phyloP scores from a whole-genome alignment of 2,329 filamentous ascomycete genomes.

The Coniochaeta ligniaria region DNA sequence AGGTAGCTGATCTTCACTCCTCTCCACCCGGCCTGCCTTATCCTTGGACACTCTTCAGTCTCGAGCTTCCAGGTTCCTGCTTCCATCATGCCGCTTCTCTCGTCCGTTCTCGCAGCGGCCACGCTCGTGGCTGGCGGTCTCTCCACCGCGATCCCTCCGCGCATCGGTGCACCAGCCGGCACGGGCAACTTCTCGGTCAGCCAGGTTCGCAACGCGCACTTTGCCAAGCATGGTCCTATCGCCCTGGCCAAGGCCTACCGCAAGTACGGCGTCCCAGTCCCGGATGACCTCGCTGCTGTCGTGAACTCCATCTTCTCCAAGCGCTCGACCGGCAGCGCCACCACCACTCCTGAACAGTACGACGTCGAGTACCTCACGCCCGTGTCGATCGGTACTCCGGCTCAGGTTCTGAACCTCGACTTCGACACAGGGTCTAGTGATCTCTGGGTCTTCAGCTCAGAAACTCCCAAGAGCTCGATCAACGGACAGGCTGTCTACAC shows the following conservation, averaged over 20 bases:
- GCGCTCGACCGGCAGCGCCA: constrained; percentile 21
- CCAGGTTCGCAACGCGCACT: constrained; percentile 26
- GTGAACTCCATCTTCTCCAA: constrained; percentile 14
- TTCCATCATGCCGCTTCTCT: constrained; percentile 6
- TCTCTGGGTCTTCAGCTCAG: constrained; percentile 38
- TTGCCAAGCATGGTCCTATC: constrained; percentile 19
- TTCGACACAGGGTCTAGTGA: constrained; percentile 25
- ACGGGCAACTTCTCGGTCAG: constrained; percentile 19
- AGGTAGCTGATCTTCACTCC: not conserved
- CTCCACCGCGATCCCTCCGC: constrained; percentile 2
- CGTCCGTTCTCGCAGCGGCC: constrained; percentile 3
- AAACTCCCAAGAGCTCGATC: constrained; percentile 22
- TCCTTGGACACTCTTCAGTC: not conserved
- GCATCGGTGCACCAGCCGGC: not conserved
- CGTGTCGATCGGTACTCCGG: constrained; percentile 30
- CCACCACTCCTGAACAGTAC: constrained; percentile 16
- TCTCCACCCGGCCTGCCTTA: not conserved
- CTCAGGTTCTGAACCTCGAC: constrained; percentile 20
- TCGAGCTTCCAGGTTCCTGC: too few species aligned
- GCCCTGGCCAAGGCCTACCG: constrained; percentile 26
- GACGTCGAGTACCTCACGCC: constrained; percentile 31
- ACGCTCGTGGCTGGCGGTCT: constrained; percentile 2
- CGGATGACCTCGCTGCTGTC: constrained; percentile 16
- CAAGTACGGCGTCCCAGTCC: constrained; percentile 25
- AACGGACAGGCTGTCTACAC: constrained; percentile 32